Conservation (phyloP, 2,329 filamentous ascomycete species). For the Rutstroemia sp. region DNA sequence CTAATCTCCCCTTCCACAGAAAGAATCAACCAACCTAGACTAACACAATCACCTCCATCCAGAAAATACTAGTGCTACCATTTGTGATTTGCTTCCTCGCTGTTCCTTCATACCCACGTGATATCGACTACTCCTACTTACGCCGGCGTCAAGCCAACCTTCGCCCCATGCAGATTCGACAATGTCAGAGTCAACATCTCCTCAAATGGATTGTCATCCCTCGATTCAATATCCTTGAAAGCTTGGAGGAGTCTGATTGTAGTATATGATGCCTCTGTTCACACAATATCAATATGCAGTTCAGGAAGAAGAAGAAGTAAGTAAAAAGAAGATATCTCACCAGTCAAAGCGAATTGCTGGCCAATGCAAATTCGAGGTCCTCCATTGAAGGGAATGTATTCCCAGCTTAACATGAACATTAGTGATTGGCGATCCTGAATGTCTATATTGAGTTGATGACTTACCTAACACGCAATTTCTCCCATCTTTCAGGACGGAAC, state of each 20-base stretch:
- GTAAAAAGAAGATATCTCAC: constrained; percentile 3
- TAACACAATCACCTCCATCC: neutral
- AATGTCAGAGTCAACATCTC: constrained; percentile 22
- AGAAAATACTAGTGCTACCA: neutral
- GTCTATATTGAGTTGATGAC: neutral
- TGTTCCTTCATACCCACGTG: neutral
- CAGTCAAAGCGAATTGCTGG: constrained; percentile 25
- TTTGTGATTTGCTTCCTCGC: too few relatives aligned
- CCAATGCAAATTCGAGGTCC: constrained; percentile 67
- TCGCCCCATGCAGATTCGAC: constrained; percentile 16
- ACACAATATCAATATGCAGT: constrained; percentile 27
- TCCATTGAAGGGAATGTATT: constrained; percentile 68
- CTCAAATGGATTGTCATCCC: constrained; percentile 16
- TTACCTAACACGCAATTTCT: constrained; percentile 24
- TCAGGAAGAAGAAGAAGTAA: constrained; percentile 21
- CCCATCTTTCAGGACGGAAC: constrained; percentile 24
- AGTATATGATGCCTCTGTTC: constrained; percentile 35
- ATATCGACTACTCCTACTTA: constrained; percentile 7
- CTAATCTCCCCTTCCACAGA: too few relatives aligned
- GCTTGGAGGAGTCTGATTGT: constrained; percentile 26
- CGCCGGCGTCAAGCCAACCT: constrained; percentile 22
- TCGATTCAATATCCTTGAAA: constrained; percentile 25
- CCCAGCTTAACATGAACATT: constrained; percentile 43
- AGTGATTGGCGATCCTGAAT: neutral
- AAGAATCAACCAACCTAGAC: neutral